A percentile compares a stretch with the other conserved stretches of the same genome.
Conservation (phyloP, 257 asterid genomes). For the Thymus quinquecostatus region DNA sequence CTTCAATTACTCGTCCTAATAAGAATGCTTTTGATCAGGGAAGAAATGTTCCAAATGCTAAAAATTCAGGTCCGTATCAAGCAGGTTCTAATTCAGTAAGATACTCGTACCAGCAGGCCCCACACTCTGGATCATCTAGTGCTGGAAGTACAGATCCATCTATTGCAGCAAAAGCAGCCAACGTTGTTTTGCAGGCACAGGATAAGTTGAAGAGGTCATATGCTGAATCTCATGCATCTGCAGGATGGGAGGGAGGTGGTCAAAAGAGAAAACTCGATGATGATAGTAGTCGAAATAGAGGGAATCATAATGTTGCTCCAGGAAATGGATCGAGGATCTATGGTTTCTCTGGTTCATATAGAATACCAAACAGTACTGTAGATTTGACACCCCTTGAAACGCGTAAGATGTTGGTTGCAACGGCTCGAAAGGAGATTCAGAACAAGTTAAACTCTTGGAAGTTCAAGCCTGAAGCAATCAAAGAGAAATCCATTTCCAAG, state of each 20-base stretch:
- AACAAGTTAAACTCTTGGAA: slow-evolving; percentile 46
- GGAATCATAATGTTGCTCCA: slow-evolving; percentile 33
- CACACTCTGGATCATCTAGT: slow-evolving; percentile 39
- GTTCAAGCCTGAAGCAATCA: slow-evolving; percentile 27
- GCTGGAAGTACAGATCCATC: slow-evolving; percentile 49
- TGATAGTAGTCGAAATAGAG: slow-evolving; percentile 36
- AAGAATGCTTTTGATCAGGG: slow-evolving; percentile 35
- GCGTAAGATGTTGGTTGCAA: slow-evolving; percentile 48
- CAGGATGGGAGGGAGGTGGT: slow-evolving; percentile 33
- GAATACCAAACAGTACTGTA: slow-evolving; percentile 41
- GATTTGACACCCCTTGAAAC: slow-evolving; percentile 50
- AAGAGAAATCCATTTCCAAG: slow-evolving; percentile 34
- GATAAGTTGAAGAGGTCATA: slow-evolving; percentile 61
- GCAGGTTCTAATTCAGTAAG: slow-evolving; percentile 30
- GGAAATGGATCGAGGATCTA: slow-evolving; percentile 36
- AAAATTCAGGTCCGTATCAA: slow-evolving; percentile 39
- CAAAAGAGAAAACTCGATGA: slow-evolving; percentile 53
- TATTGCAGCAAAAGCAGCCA: slow-evolving; percentile 56
- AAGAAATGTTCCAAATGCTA: slow-evolving; percentile 40
- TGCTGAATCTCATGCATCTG: slow-evolving; percentile 41
- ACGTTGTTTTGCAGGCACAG: slow-evolving; percentile 57
- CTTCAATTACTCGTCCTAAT: slow-evolving; percentile 22
- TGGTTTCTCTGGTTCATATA: slow-evolving; percentile 35
- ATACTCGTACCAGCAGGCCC: slow-evolving; percentile 34
- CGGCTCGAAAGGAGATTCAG: slow-evolving; percentile 51